These are phyloP conservation scores for Ceratobasidium sp. DNA, from an alignment of 1,284 basidiomycete genomes.

Conservation along the genomic window DNA sequence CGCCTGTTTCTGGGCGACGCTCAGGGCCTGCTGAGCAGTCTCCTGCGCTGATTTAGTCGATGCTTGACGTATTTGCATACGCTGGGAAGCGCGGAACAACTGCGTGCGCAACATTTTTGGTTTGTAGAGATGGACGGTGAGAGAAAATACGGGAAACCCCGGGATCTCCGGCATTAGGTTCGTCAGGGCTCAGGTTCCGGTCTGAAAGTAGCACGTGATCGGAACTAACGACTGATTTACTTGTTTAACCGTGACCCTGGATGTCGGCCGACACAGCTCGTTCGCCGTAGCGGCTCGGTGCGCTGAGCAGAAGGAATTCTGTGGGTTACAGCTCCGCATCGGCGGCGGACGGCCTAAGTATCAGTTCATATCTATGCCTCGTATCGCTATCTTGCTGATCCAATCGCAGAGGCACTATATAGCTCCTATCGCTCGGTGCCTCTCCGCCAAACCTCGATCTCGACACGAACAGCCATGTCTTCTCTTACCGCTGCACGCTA, in stretches of 20 bases:
- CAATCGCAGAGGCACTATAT: not conserved
- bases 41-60: conserved; percentile 59
- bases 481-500: conserved; percentile 65
- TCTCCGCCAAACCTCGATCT: not conserved
- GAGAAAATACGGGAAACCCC: conserved; percentile 32
- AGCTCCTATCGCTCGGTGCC: not conserved
- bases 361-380: not conserved
- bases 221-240: not conserved
- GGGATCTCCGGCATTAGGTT: conserved; percentile 17
- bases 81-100: conserved; percentile 29
- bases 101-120: conserved; percentile 36
- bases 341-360: conserved; percentile 6
- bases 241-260: not conserved
- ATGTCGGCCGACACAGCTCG: conserved; percentile 14
- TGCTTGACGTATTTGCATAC: conserved; percentile 37
- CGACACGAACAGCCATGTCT: not conserved
- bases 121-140: conserved; percentile 23
- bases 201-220: not conserved
- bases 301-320: not conserved
- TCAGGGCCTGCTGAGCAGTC: conserved; percentile 70
- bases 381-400: not conserved
- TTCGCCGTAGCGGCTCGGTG: conserved; percentile 15
- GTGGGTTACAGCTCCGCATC: not conserved
- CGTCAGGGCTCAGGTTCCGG: conserved; percentile 8
- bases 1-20: conserved; percentile 63